A percentile compares a stretch with the other conserved stretches of the same genome.
phyloP scores from a whole-genome alignment of 108 stramenopile genomes.

The Cyclotella cryptica region DNA sequence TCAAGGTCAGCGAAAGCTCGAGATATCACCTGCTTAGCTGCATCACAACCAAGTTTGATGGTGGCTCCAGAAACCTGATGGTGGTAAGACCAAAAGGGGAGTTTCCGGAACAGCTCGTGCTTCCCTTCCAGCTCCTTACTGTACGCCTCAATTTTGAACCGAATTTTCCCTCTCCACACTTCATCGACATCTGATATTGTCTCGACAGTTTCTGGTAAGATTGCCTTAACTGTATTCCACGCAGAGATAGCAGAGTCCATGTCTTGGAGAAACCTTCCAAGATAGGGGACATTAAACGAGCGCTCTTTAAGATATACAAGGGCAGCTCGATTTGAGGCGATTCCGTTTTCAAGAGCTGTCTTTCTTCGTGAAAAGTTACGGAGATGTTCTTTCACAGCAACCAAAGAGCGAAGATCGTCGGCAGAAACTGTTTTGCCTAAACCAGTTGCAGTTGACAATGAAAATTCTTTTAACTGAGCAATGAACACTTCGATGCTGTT shows the following conservation, averaged over 20 bases:
- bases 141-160: constrained; percentile 69
- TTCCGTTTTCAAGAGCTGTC: constrained; percentile 31
- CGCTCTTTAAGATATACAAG: constrained; percentile 56
- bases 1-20: constrained; percentile 51
- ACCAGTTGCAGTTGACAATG: constrained; percentile 54
- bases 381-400: constrained; percentile 63
- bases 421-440: constrained; percentile 50
- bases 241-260: constrained; percentile 52
- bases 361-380: constrained; percentile 30
- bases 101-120: constrained; percentile 50
- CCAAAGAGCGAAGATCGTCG: constrained; percentile 55
- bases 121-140: constrained; percentile 52
- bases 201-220: constrained; percentile 57
- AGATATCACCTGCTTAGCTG: constrained; percentile 39
- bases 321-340: constrained; percentile 50
- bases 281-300: constrained; percentile 24
- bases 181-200: constrained; percentile 66
- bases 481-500: constrained; percentile 42
- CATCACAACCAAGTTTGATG: constrained; percentile 12
- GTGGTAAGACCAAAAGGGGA: constrained; percentile 58
- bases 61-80: not conserved
- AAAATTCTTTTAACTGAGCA: constrained; percentile 60
- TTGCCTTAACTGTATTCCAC: constrained; percentile 54
- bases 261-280: constrained; percentile 57
- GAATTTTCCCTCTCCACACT: constrained; percentile 63